Evolutionary conservation across 208 protist genomes (phyloP).

Genomic region (Leptomonas pyrrhocoris): DNA sequence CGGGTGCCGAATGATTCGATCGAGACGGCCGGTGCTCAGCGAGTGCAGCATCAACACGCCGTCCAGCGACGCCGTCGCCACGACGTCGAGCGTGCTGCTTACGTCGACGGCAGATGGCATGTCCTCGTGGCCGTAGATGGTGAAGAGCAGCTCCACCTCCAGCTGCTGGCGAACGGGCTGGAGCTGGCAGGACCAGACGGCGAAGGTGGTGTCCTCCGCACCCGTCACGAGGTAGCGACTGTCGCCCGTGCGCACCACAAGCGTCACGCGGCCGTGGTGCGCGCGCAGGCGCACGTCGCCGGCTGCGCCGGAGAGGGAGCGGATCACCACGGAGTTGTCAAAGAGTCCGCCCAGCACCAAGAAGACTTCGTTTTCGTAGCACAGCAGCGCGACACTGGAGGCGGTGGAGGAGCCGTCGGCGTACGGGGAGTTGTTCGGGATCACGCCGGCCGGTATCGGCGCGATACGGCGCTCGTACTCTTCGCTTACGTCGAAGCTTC

Average conservation of each 20-base stretch:
- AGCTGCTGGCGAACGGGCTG: slow-evolving; percentile 44
- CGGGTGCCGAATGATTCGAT: slow-evolving; percentile 80
- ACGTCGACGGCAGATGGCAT: slow-evolving; percentile 79
- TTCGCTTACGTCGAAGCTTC: slow-evolving; percentile 70
- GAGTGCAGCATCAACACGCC: slow-evolving; percentile 85
- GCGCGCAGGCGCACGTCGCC: slow-evolving; percentile 69
- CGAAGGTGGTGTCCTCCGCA: slow-evolving; percentile 90
- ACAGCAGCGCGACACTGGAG: slow-evolving; percentile 66
- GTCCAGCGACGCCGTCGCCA: slow-evolving; percentile 83
- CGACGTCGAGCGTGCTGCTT: slow-evolving; percentile 68
- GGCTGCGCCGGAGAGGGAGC: slow-evolving; percentile 42
- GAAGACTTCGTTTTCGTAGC: slow-evolving; percentile 69
- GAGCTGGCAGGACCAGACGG: slow-evolving; percentile 80
- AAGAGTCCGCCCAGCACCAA: slow-evolving; percentile 81
- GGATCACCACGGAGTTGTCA: slow-evolving; percentile 82
- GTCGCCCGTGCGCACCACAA: slow-evolving; percentile 68
- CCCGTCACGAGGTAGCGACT: slow-evolving; percentile 86
- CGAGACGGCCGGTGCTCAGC: slow-evolving; percentile 61
- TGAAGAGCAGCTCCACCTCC: slow-evolving; percentile 69
- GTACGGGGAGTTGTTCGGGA: slow-evolving; percentile 44
- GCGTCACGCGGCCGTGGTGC: slow-evolving; percentile 77
- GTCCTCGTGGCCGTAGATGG: slow-evolving; percentile 86
- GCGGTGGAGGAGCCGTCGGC: slow-evolving; percentile 61
- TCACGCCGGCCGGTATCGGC: slow-evolving; percentile 58
- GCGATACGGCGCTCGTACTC: slow-evolving; percentile 64